Base-by-base conservation (phyloP, 805 yeast species). In the Brettanomyces sp. region DNA sequence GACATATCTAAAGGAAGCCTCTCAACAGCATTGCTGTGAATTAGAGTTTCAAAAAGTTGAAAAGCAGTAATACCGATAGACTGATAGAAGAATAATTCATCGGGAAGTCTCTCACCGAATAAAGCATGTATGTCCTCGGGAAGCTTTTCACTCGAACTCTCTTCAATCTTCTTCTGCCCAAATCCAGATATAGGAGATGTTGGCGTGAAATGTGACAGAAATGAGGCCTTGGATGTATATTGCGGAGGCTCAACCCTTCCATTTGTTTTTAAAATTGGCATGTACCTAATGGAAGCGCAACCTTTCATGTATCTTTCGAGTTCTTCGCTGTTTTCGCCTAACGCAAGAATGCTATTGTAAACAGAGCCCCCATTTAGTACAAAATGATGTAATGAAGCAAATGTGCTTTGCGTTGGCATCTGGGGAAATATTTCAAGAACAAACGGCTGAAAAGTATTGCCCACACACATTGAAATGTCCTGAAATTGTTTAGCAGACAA, bases 51-150 rank as follows among this genome's bases (percentile, higher is more conserved):
- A 38, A 83, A 72, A 23, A 86, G 61, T 47, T 79, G 80, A 5
- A 82, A 65, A 6, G 81, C 76, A 11, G 84, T 66, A 23, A 90
- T 59, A 1, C 97, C 98, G 47, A 84, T 63, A 1, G 95, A 82
- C 58, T 79, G 79, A 62, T 88, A 93, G 59, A 82, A 89, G 56
- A 78, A 82, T 38, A 84, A 72, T 64, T 90, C 98, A 45, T 87
- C 85, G 2, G 97, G 95, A 44, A 93, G 69, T 58, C 90, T 77
- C 61, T 85, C 87, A 8, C 95, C 88, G 42, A 93, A 73, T 41
- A 89, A 76, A 41, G 82, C 89, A 59, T 86, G 93, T 11, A 86
- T 68, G 61, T 89, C 95, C 49, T 78, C 76, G 3, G 98, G 97
- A 41, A 83, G 65, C 45, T 66, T 66, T 36, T 52, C 56, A 13